phyloP scores from a whole-genome alignment of 1,139 yeast genomes.

The Suhomyces yuchorum region DNA sequence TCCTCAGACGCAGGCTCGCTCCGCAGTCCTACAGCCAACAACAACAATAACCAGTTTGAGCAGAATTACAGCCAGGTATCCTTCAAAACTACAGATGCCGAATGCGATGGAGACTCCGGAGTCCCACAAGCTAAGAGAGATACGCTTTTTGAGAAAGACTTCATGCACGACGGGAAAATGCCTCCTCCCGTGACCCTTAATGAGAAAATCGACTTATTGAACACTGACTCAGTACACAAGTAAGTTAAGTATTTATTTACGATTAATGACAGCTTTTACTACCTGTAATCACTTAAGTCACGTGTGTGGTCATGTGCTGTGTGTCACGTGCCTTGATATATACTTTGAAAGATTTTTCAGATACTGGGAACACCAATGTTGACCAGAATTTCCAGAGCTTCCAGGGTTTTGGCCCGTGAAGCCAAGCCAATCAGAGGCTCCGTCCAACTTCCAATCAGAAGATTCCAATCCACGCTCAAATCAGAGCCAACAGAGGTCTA shows the following conservation, averaged over 20 bases:
- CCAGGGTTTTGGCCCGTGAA: slow-evolving; percentile 4
- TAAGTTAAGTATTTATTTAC: slow-evolving; percentile 5
- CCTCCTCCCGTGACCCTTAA: slow-evolving; percentile 32
- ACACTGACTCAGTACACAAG: slow-evolving; percentile 10
- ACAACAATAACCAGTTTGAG: not conserved
- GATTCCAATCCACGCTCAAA: slow-evolving; percentile 17
- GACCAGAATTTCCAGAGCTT: slow-evolving; percentile 12
- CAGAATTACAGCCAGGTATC: slow-evolving; percentile 25
- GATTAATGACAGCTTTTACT: slow-evolving; percentile 5
- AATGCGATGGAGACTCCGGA: slow-evolving; percentile 28
- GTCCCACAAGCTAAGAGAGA: slow-evolving; percentile 13
- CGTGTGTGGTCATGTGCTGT: slow-evolving; percentile 4
- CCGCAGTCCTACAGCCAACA: not conserved
- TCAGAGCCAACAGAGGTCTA: slow-evolving; percentile 38
- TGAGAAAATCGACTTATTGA: slow-evolving; percentile 34
- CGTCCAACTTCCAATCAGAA: slow-evolving; percentile 1
- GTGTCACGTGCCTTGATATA: not conserved
- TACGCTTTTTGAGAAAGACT: slow-evolving; percentile 14
- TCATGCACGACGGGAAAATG: slow-evolving; percentile 11
- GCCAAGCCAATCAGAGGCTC: not conserved
- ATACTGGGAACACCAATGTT: slow-evolving; percentile 10
- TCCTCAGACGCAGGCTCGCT: not conserved
- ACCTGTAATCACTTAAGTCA: not conserved
- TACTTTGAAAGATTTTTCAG: slow-evolving; percentile 5
- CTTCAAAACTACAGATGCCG: slow-evolving; percentile 36